Conservation (phyloP, 2,329 filamentous ascomycete species). For the Saccharata proteae region DNA sequence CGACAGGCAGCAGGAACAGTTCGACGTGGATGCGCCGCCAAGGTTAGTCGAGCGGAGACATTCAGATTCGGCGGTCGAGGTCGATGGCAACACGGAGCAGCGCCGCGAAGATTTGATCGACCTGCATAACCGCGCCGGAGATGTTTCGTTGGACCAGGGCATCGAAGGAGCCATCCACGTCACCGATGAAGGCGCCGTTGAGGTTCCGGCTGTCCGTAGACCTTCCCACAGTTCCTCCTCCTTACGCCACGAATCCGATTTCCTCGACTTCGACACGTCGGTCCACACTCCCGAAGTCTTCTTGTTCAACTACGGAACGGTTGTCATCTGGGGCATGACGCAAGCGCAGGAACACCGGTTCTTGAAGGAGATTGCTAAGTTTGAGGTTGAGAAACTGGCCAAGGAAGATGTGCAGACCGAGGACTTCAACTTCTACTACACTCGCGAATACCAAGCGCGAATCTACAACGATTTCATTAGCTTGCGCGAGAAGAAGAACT, state of each 20-base stretch:
- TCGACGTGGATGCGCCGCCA: background rate
- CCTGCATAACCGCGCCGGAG: slow-evolving; percentile 34
- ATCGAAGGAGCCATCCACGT: slow-evolving; percentile 16
- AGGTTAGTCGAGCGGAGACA: slow-evolving; percentile 52
- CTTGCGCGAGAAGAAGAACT: slow-evolving; percentile 82
- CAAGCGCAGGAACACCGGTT: slow-evolving; percentile 81
- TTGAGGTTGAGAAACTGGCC: slow-evolving; percentile 80
- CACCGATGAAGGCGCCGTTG: slow-evolving; percentile 11
- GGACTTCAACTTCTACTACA: slow-evolving; percentile 99
- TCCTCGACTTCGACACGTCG: slow-evolving; percentile 68
- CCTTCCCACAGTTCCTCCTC: slow-evolving; percentile 12
- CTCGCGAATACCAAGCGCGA: slow-evolving; percentile 88
- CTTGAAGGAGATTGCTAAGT: slow-evolving; percentile 85
- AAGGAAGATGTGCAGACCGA: slow-evolving; percentile 88
- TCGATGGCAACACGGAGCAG: slow-evolving; percentile 46
- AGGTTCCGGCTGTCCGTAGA: slow-evolving; percentile 5
- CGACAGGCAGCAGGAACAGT: slow-evolving; percentile 2
- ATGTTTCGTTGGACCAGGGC: slow-evolving; percentile 12
- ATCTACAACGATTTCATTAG: slow-evolving; percentile 99
- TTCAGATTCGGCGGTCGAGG: slow-evolving; percentile 58
- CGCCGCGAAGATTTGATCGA: slow-evolving; percentile 52
- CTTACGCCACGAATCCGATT: slow-evolving; percentile 19
- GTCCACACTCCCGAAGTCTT: slow-evolving; percentile 93
- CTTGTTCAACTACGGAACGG: slow-evolving; percentile 92
- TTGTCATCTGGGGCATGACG: slow-evolving; percentile 98